Evolutionary conservation across 768 basidiomycete genomes (phyloP), one percentile per base, ranked within the genome.

Genomic region (Boletus reticulatus): DNA sequence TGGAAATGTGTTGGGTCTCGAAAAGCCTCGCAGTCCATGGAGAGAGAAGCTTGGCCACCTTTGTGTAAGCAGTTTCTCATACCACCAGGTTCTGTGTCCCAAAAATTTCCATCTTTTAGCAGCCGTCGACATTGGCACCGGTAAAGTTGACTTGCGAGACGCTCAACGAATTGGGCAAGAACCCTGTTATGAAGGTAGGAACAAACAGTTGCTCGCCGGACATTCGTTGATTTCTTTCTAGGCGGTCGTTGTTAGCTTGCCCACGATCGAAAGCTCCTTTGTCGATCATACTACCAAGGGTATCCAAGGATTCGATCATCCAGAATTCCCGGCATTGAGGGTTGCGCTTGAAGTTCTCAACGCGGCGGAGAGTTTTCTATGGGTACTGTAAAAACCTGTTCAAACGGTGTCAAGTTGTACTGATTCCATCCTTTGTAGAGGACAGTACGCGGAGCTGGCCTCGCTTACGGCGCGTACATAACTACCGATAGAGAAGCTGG

Each of bases 191-290:
- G 67, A 88, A 86, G 79, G 92, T 91, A 57, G 62, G 67, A 50
- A 22, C 19, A 43, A 50, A 36, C 8, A 29, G 9, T 13, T 20
- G 38, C n/a, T 48, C 14, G 4, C n/a, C 17, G 16, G 42, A 4
- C 49, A 37, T 43, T 7, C 43, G 10, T 44, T 62, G n/a, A 62
- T 14, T 11, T 36, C 20, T 31, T 48, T 55, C 14, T 20, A 94
- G 89, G 91, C 89, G 27, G 79, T 93, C 29, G 80, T 98, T 22
- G 88, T 95, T 72, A 87, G 91, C 57, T 80, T 98, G 54, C 88
- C 94, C 1, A 94, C 93, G 5, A 96, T 98, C 58, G 97, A 99
- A 73, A 96, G 93, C 64, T 89, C 92, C 3, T 98, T 85, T 69
- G 88, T 84, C 19, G 82, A 77, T 11, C 88, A 94, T 67, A 85